Evolutionary conservation across 768 basidiomycete species (phyloP), one percentile per base, ranked within the genome.

Genomic region (Cystofilobasidium bisporidii): DNA sequence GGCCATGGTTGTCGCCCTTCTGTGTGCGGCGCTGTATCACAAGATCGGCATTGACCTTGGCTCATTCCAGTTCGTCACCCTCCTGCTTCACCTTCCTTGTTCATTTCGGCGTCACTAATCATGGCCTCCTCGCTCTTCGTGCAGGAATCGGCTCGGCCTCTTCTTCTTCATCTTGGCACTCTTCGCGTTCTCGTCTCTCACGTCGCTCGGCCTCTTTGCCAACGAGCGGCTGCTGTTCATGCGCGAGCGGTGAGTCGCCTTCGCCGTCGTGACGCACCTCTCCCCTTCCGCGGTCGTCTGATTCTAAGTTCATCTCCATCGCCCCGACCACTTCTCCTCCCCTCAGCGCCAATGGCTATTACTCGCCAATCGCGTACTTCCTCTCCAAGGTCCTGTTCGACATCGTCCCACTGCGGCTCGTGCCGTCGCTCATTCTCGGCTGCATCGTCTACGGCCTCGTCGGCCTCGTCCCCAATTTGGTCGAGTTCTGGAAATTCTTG

Each of bases 141-240:
- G 1, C 64, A 77, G 76, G 58, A 78, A 78, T 61, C 75, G 77
- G 64, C 73, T 77, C 84, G 89, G 93, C 12, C 83, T 97, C 63
- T 97, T 98, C 84, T 93, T 99, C 81, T 99, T 99, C 79, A 87
- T 91, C 3, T 81, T 99, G n/a, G 86, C 92, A 1, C 80, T 99
- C 12, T 98, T 99, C 72, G 96, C 92, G 3, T 98, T 99, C 79
- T 94, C 94, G 6, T 94, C 91, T 75, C 78, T 99, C 65, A 92
- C 92, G 14, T 97, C 93, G 64, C 79, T 99, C 61, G 89, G 91
- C 3, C 78, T 96, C 60, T 98, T 99, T 74, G 89, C 96, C 8
- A 91, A 90, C 72, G 96, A 99, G 74, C 83, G 96, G 53, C 86
- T 98, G 67, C 78, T 99, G 59, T 99, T 98, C 80, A 97, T 97